Base-by-base conservation (phyloP, 2,329 filamentous ascomycete genomes). In the Colletotrichum somersetense region DNA sequence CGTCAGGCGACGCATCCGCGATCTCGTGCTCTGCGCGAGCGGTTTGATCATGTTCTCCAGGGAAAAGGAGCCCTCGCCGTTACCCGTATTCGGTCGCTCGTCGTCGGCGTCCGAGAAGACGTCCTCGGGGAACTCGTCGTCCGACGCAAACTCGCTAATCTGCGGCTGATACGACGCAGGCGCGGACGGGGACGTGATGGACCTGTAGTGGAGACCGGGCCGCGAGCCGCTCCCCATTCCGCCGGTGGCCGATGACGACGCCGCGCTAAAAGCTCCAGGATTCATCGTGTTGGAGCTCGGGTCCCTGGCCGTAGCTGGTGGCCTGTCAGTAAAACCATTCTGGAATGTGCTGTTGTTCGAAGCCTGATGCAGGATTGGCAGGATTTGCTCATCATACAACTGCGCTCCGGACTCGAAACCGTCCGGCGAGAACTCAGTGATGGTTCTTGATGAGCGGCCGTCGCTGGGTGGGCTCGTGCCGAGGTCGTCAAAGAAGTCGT, bases 361-460 rank as follows among this genome's bases (percentile, higher is more conserved):
- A 78, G 94, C 96, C 78, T 96, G 93, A 76, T 96, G 93, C 7
- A 98, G 84, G 63, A 98, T 97, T 0, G 96, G 96, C 14, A 96
- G 86, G 8, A 96, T 97, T 79, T 97, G 94, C 80, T 97, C 94
- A 77, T 98, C 95, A 81, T 98, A 98, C 0, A 98, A 84, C 78
- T 94, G 91, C 30, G 95, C 93, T 14, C 91, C 92, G 1, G 91
- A 91, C 75, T 96, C 92, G 63, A 91, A 91, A 12, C 87, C 87
- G 73, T 91, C 90, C 0, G 88, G 88, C 0, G 89, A 86, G 74
- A 91, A 92, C 78, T 91, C 89, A 0, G 89, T 91, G 20, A 91
- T 86, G 0, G 89, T 91, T 46, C 87, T 85, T 1, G 90, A 90
- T 0, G 91, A 91, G 3, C 87, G 85, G 1, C 88, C 87, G 67